Conservation (phyloP, 805 yeast genomes). For the Saccharomycopsis oosterbeekiorum region DNA sequence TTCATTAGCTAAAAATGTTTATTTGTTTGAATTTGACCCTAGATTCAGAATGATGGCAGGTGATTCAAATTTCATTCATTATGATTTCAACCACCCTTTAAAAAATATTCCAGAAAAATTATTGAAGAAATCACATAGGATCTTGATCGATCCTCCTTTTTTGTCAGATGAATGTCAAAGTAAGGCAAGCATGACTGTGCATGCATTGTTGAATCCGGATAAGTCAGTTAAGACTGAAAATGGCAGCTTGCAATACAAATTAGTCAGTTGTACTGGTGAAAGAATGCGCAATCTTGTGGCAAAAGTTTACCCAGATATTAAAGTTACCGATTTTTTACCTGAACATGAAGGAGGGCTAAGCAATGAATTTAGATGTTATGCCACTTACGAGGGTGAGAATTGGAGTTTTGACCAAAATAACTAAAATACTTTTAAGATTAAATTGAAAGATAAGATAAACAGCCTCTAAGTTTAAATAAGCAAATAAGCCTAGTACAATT, state of each 20-base stretch:
- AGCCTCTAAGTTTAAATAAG: too few species aligned
- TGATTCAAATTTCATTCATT: constrained; percentile 51
- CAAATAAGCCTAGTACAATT: too few species aligned
- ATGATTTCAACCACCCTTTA: constrained; percentile 67
- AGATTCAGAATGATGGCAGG: constrained; percentile 72
- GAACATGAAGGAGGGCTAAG: constrained; percentile 79
- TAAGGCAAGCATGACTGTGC: constrained; percentile 55
- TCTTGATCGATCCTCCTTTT: constrained; percentile 84
- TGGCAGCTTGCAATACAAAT: constrained; percentile 36
- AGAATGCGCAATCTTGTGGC: constrained; percentile 62
- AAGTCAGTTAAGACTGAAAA: constrained; percentile 19
- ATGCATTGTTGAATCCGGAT: constrained; percentile 34
- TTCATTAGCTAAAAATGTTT: constrained; percentile 45
- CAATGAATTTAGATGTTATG: constrained; percentile 82
- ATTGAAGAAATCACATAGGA: constrained; percentile 54
- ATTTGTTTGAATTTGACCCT: constrained; percentile 68
- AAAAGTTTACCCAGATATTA: constrained; percentile 52
- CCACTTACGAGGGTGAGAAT: constrained; percentile 53
- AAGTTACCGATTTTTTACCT: constrained; percentile 60
- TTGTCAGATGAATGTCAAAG: constrained; percentile 73
- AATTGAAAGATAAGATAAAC: too few species aligned
- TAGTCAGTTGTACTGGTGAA: constrained; percentile 84
- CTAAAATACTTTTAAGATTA: too few species aligned
- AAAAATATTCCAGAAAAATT: constrained; percentile 43
- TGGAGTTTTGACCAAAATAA: constrained; percentile 42